A percentile compares a stretch with the other conserved stretches of the same genome.
Conservation (phyloP, 805 yeast species). For the Candida schatavii region DNA sequence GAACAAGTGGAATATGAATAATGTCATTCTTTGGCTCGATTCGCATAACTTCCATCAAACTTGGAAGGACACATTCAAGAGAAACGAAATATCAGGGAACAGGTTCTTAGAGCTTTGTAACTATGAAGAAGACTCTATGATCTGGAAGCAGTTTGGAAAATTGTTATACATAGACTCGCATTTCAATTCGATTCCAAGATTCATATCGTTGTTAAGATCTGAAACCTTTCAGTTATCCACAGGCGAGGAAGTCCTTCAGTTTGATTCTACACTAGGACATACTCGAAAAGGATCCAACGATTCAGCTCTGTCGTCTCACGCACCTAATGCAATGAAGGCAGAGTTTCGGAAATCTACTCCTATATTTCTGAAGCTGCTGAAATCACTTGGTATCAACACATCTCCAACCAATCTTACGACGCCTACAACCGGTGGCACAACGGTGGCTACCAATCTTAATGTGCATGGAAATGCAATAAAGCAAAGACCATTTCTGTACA, state of each 20-base stretch:
- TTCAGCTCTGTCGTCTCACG: constrained; percentile 12
- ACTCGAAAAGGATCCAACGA: constrained; percentile 17
- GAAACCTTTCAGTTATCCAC: constrained; percentile 8
- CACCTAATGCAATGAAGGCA: constrained; percentile 12
- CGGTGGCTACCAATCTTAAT: background rate
- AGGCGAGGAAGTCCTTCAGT: background rate
- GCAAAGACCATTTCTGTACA: constrained; percentile 39
- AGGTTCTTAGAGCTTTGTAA: constrained; percentile 65
- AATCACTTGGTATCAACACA: constrained; percentile 3
- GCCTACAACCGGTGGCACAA: background rate
- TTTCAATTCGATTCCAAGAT: constrained; percentile 54
- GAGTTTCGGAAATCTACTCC: constrained; percentile 35
- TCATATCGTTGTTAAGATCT: constrained; percentile 18
- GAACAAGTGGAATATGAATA: constrained; percentile 67
- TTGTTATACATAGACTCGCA: constrained; percentile 39
- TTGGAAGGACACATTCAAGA: constrained; percentile 68
- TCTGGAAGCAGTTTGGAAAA: constrained; percentile 46
- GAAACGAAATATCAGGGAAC: constrained; percentile 57
- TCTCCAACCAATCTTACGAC: constrained; percentile 18
- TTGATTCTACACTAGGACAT: constrained; percentile 2
- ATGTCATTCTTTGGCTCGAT: constrained; percentile 68
- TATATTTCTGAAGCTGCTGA: constrained; percentile 21
- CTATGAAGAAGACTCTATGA: constrained; percentile 48
- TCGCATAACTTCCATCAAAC: constrained; percentile 64
- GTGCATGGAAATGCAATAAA: constrained; percentile 10